Evolutionary conservation across 2,329 filamentous ascomycete species (phyloP).

Genomic region (Gaeumannomyces tritici): DNA sequence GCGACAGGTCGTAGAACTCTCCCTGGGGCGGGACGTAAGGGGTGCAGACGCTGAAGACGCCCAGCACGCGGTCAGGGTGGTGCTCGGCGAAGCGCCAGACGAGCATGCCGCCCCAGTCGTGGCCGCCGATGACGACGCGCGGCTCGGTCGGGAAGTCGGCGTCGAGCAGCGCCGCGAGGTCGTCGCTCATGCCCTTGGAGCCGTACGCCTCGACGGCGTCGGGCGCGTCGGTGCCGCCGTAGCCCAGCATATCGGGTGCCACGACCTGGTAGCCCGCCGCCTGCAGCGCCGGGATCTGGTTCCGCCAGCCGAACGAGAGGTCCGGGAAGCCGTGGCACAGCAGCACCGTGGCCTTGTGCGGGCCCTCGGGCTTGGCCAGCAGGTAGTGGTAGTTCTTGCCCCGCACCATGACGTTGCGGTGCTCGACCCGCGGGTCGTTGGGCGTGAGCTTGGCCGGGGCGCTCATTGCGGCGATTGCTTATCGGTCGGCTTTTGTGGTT

Average conservation of each 20-base stretch:
- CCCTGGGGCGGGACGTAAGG: constrained; percentile 52
- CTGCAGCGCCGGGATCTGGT: constrained; percentile 72
- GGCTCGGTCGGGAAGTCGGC: constrained; percentile 23
- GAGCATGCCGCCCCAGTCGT: constrained; percentile 82
- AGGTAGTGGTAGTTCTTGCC: constrained; percentile 63
- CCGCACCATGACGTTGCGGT: constrained; percentile 53
- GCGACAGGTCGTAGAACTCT: constrained; percentile 42
- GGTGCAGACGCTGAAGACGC: constrained; percentile 73
- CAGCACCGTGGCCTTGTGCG: constrained; percentile 19
- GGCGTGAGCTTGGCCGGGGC: constrained; percentile 50
- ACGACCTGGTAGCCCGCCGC: constrained; percentile 69
- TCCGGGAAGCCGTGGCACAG: constrained; percentile 75
- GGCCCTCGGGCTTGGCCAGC: constrained; percentile 31
- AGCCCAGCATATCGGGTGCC: constrained; percentile 79
- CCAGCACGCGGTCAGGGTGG: constrained; percentile 62
- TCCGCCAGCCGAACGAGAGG: constrained; percentile 75
- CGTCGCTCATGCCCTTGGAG: constrained; percentile 61
- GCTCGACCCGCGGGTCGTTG: constrained; percentile 57
- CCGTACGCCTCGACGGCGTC: constrained; percentile 54
- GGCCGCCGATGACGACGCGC: constrained; percentile 71
- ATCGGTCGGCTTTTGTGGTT: no score
- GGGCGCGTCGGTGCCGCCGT: constrained; percentile 66
- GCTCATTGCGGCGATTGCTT: no score
- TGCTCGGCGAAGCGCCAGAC: constrained; percentile 65
- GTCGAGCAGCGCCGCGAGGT: constrained; percentile 61